phyloP scores from a whole-genome alignment of 1,284 basidiomycete genomes.

The Mycena citricolor region DNA sequence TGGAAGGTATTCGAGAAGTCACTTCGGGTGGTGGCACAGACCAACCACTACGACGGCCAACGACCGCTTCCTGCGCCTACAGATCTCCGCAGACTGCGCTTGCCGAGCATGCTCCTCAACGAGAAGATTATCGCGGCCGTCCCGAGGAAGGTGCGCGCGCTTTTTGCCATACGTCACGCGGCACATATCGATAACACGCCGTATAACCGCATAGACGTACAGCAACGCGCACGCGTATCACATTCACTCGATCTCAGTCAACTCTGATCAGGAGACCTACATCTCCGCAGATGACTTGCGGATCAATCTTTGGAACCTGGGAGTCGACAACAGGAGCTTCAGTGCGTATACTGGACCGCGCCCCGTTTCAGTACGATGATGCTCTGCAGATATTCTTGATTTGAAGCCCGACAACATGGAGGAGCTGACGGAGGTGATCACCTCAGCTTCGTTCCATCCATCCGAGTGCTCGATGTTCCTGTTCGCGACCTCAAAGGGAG shows the following conservation, averaged over 20 bases:
- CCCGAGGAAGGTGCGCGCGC: conserved; percentile 79
- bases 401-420: conserved; percentile 99
- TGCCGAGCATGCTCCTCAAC: conserved; percentile 89
- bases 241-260: conserved; percentile 99
- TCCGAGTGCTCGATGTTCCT: conserved; percentile 98
- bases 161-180: not conserved
- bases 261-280: conserved; percentile 99
- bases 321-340: conserved; percentile 98
- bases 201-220: conserved; percentile 51
- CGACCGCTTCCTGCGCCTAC: conserved; percentile 62
- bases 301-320: conserved; percentile 97
- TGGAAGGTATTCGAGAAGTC: conserved; percentile 99
- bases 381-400: conserved; percentile 88
- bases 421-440: conserved; percentile 99
- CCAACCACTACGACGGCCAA: conserved; percentile 87
- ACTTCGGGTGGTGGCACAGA: conserved; percentile 92
- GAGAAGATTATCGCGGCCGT: conserved; percentile 99
- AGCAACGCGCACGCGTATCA: conserved; percentile 99
- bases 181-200: not conserved
- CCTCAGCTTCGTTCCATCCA: conserved; percentile 98
- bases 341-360: conserved; percentile 60
- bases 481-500: conserved; percentile 99
- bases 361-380: not conserved
- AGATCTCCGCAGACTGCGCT: conserved; percentile 57
- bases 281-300: conserved; percentile 97